Evolutionary conservation across 306 rosid species (phyloP), one percentile per base, ranked within the genome.

Genomic region (Comarum palustre): DNA sequence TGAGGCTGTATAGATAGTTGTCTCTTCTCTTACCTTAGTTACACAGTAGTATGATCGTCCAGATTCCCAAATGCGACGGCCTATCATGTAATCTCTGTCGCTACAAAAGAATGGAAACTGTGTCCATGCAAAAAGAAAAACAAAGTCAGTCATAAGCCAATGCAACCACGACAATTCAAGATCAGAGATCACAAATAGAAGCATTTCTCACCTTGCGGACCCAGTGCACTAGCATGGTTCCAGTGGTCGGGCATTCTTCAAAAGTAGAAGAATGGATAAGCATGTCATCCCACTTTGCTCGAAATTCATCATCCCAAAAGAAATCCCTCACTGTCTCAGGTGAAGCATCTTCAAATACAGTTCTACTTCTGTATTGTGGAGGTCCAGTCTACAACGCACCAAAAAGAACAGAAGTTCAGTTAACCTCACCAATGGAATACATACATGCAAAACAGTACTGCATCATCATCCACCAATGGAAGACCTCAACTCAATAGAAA

Each of bases 61-160:
- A 0, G 83, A 82, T 77, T 87, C 80, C 90, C 90, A 87, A 68
- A 87, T 87, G 74, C 90, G 85, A 8, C 90, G 86, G 14, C 90
- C 88, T 16, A 87, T 87, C 77, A 82, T 55, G 52, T 87, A 87
- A 46, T 87, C 90, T 66, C 90, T 76, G 72, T 87, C 86, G 32
- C 88, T 87, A 62, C 90, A 87, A 61, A 87, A 87, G 83, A 87
- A 87, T 50, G 90, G 90, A 75, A 87, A 87, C 90, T 87, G 90
- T 39, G 11, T 17, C 77, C 75, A 71, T 9, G 25, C 55, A 72
- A 41, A 41, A 57, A 5, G 73, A 31, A 45, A 71, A 43, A 47
- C 38, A 36, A 22, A 12, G 25, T 6, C 5, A 67, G 8, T 7
- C 24, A 38, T 55, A 27, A 50, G 54, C 59, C 25, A 68, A 61